Evolutionary conservation across 139 green algal genomes (phyloP).

Genomic region (Protoeuglena noctilucae): DNA sequence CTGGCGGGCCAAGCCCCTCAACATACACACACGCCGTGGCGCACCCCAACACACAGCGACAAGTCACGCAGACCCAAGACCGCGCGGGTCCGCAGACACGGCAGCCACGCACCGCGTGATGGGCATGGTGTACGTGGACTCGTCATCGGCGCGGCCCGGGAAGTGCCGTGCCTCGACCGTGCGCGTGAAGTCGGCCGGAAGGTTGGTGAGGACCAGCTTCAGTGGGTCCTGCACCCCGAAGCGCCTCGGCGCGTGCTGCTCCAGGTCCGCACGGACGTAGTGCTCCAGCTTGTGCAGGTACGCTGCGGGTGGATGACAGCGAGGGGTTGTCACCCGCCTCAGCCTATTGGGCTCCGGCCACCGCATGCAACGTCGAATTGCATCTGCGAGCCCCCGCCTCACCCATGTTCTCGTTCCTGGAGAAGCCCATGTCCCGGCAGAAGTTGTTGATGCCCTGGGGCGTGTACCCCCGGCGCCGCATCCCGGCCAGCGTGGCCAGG

Average conservation of each 20-base stretch:
- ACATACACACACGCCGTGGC: too few species aligned
- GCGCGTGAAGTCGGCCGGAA: too few species aligned
- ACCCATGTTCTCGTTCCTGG: too few species aligned
- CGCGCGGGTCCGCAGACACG: neutral
- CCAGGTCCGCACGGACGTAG: slow-evolving; percentile 11
- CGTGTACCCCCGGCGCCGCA: slow-evolving; percentile 72
- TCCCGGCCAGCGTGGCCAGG: slow-evolving; percentile 78
- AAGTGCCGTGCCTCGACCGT: too few species aligned
- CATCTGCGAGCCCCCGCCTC: too few species aligned
- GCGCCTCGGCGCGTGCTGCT: slow-evolving; percentile 26
- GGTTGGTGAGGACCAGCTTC: slow-evolving; percentile 39
- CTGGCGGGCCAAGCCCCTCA: too few species aligned
- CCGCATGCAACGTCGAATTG: too few species aligned
- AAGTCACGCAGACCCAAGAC: too few species aligned
- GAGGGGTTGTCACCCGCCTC: too few species aligned
- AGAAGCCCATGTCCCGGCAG: slow-evolving; percentile 35
- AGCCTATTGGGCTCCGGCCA: too few species aligned
- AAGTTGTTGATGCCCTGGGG: slow-evolving; percentile 85
- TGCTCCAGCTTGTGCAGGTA: slow-evolving; percentile 23
- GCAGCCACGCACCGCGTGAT: slow-evolving; percentile 49
- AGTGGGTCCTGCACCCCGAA: slow-evolving; percentile 83
- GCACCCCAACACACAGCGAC: too few species aligned
- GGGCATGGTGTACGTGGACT: slow-evolving; percentile 33
- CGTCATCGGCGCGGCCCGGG: slow-evolving; percentile 37
- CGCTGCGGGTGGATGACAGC: too few species aligned